Evolutionary conservation across 176 grass and related monocot genomes (phyloP).

Genomic region (Dactylis glomerata): DNA sequence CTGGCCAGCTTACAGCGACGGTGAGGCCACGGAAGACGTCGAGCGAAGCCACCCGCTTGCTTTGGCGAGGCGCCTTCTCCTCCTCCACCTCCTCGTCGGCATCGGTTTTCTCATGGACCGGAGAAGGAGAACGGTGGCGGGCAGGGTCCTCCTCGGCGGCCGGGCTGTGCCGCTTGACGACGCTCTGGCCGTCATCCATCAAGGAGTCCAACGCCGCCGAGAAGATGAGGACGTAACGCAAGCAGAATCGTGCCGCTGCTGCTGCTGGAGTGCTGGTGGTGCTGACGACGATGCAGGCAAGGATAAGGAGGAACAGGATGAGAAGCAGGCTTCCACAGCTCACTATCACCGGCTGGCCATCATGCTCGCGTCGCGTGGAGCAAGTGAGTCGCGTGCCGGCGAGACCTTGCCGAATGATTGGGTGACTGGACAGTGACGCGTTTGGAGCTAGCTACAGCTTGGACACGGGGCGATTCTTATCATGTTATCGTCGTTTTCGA

Average conservation of each 20-base stretch:
- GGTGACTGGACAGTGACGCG: background rate
- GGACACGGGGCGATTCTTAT: background rate
- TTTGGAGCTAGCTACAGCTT: background rate
- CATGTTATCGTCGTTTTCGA: background rate
- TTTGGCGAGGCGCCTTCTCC: constrained; percentile 28
- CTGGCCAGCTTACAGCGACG: constrained; percentile 66
- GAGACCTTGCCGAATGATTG: constrained; percentile 17
- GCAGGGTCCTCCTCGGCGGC: constrained; percentile 55
- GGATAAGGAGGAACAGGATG: background rate
- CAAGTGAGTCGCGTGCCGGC: background rate
- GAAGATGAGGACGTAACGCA: background rate
- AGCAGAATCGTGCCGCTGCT: background rate
- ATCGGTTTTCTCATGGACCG: background rate
- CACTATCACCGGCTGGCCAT: background rate
- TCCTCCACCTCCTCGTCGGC: background rate
- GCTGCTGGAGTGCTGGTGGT: background rate
- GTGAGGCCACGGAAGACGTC: constrained; percentile 95
- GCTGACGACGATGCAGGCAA: background rate
- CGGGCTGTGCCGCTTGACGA: constrained; percentile 3
- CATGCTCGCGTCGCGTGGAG: background rate
- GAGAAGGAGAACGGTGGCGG: background rate
- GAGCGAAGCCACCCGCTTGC: constrained; percentile 61
- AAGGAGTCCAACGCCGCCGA: background rate
- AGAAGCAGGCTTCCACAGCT: background rate
- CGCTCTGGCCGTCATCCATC: constrained; percentile 38